phyloP scores from a whole-genome alignment of 257 asterid species.

The Solanum acaule region DNA sequence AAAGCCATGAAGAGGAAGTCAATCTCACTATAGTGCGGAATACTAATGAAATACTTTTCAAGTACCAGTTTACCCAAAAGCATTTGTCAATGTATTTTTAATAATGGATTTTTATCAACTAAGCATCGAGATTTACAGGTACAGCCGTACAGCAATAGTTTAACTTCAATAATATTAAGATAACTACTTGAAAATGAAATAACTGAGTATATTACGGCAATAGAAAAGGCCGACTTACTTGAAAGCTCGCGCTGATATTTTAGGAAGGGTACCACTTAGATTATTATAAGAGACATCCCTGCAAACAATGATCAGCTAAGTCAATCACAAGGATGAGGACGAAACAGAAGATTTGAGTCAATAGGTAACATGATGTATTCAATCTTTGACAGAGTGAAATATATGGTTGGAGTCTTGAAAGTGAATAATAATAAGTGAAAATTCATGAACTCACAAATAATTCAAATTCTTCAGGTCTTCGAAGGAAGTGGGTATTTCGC shows the following conservation, averaged over 20 bases:
- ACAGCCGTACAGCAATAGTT: neutral
- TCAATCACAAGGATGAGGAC: neutral
- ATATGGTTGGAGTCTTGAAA: neutral
- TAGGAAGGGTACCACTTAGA: constrained; percentile 35
- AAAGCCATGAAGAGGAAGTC: constrained; percentile 9
- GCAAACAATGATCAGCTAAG: constrained; percentile 7
- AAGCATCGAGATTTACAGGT: neutral
- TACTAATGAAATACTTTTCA: neutral
- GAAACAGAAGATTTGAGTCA: neutral
- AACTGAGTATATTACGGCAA: neutral
- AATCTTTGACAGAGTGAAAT: constrained; percentile 26
- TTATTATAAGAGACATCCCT: constrained; percentile 77
- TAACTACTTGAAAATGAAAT: neutral
- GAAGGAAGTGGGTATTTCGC: constrained; percentile 64
- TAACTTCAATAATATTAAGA: neutral
- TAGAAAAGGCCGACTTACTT: constrained; percentile 36
- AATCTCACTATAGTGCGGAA: neutral
- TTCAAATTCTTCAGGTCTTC: constrained; percentile 63
- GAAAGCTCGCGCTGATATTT: constrained; percentile 39
- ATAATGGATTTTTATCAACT: neutral
- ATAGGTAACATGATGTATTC: neutral
- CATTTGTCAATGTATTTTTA: neutral
- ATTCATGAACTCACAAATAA: constrained; percentile 63
- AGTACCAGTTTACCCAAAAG: neutral
- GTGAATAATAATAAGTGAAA: neutral